Base-by-base conservation (phyloP, 176 grass and related monocot species). In the Rhynchospora breviuscula region DNA sequence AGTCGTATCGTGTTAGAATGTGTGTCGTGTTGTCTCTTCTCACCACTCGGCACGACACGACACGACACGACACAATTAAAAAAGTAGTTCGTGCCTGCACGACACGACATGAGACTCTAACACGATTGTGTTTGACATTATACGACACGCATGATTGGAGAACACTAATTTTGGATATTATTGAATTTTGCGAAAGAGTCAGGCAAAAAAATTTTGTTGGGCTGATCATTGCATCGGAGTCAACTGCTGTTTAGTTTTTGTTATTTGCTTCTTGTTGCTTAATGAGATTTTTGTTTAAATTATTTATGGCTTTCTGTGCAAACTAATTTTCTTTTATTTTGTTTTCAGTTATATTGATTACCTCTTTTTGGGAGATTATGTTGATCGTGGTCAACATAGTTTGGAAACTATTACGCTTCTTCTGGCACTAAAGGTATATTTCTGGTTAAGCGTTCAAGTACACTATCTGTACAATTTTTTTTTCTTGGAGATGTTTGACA, bases 311-410 rank as follows among this genome's bases (percentile, higher is more conserved):
- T 17, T 63, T 52, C 8, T 33, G 54, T 78, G 57, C 25, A 64
- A 54, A 63, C 80, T 13, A 62, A 40, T 80, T 76, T 19, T 59
- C 23, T 81, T 40, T 0, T 5, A 58, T 62, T 70, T 62, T 77
- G 19, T 70, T 83, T 88, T 52, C 68, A 99, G 96, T 63, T 99
- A 99, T 83, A 99, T 99, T 51, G 96, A 99, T 89, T 99, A 99
- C 80, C 93, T 99, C 23, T 99, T 99, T 86, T 90, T 99, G 91
- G 96, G 96, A 93, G 96, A 99, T 85, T 99, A 93, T 60, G 96
- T 99, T 14, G 96, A 99, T 83, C 96, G 96, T 85, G 96, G 93
- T 85, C 96, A 99, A 86, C 96, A 95, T 91, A 99, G 96, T 89
- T 86, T 95, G 88, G 93, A 99, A 74, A 99, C 93, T 79, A 99